Percentiles rank a stretch among this genome's conserved stretches.
Conservation (phyloP, 768 basidiomycete genomes). For the Crassisporium funariophilum region DNA sequence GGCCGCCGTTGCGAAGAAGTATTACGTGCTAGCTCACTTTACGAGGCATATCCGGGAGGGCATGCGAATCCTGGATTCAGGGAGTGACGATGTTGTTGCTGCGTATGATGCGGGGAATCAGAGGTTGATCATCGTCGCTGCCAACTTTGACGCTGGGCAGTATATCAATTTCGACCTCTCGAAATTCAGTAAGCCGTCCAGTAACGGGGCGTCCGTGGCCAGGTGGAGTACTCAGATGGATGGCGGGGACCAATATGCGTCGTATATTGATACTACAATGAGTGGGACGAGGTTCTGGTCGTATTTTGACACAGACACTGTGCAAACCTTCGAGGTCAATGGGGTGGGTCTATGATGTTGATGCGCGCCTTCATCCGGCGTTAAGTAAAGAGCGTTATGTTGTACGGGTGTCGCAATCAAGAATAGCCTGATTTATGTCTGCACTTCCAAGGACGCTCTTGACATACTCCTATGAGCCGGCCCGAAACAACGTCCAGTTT, state of each 20-base stretch:
- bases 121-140: conserved; percentile 17
- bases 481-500: no score
- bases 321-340: conserved; percentile 18
- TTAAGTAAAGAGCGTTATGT: no score
- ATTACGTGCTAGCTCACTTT: conserved; percentile 18
- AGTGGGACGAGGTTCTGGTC: conserved; percentile 20
- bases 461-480: no score
- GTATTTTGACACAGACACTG: conserved; percentile 14
- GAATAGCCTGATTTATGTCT: no score
- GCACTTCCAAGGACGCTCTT: no score
- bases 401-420: no score
- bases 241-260: conserved; percentile 13
- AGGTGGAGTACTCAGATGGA: conserved; percentile 15
- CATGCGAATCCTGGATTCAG: conserved; percentile 18
- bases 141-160: conserved; percentile 14
- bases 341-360: conserved; percentile 5
- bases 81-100: conserved; percentile 12
- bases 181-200: conserved; percentile 14
- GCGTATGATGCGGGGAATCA: conserved; percentile 14
- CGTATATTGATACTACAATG: conserved; percentile 14
- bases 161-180: conserved; percentile 20
- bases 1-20: conserved; percentile 14
- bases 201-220: conserved; percentile 9
- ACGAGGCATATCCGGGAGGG: conserved; percentile 18
- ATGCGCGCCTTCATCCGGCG: no score